A percentile compares a stretch with the other conserved stretches of the same genome.
Conservation (phyloP, 495 filamentous ascomycete genomes). For the Xylaria telfairii region DNA sequence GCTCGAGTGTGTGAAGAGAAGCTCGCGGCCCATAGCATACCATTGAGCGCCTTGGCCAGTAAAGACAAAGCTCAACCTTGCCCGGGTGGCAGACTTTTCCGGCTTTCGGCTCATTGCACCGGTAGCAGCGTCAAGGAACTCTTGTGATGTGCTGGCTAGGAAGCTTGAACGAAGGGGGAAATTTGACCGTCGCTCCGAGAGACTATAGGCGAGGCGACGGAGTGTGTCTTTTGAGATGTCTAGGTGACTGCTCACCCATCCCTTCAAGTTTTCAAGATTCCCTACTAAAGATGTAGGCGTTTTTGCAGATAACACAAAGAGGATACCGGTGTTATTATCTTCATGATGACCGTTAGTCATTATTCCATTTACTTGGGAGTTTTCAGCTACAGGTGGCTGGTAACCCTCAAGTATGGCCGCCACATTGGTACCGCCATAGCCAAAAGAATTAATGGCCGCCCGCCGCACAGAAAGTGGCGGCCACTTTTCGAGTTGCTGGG, state of each 20-base stretch:
- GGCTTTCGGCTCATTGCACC: constrained; percentile 25
- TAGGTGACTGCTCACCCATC: too few species aligned
- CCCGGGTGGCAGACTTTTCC: background rate
- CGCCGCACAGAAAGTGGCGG: constrained; percentile 44
- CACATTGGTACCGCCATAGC: constrained; percentile 42
- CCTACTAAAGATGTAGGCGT: background rate
- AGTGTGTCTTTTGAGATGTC: background rate
- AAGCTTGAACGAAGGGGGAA: background rate
- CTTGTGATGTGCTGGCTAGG: background rate
- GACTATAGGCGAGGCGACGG: background rate
- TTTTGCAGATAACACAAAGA: too few species aligned
- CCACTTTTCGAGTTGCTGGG: constrained; percentile 18
- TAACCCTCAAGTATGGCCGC: background rate
- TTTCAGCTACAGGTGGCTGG: background rate
- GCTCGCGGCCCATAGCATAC: constrained; percentile 24
- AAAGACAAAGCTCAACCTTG: constrained; percentile 17
- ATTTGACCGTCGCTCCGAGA: background rate
- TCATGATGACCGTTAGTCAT: background rate
- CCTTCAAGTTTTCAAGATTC: background rate
- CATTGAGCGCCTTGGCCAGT: constrained; percentile 39
- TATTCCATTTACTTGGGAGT: too few species aligned
- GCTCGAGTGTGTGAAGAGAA: constrained; percentile 5
- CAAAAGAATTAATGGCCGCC: constrained; percentile 45
- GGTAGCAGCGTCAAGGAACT: too few species aligned
- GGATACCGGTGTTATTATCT: too few species aligned